Evolutionary conservation across 1,139 yeast species (phyloP).

Genomic region (Tardiomyces digboiensis): DNA sequence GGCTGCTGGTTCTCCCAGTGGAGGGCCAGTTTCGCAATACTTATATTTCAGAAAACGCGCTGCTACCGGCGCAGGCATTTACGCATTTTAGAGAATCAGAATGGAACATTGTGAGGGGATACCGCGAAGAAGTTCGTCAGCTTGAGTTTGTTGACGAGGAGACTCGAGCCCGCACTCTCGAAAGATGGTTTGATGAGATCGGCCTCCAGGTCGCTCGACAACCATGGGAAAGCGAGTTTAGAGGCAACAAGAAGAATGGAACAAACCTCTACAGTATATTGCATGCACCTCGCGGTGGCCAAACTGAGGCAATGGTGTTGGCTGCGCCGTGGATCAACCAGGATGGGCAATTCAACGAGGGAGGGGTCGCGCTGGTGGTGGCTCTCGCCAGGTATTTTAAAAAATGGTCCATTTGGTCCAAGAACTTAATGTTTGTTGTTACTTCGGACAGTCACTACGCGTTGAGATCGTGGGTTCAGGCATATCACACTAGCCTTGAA

Average conservation of each 20-base stretch:
- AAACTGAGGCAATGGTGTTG: conserved; percentile 90
- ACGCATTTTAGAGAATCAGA: conserved; percentile 91
- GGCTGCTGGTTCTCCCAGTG: conserved; percentile 65
- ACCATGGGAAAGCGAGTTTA: conserved; percentile 18
- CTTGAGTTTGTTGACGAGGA: conserved; percentile 25
- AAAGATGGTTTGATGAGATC: conserved; percentile 54
- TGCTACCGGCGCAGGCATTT: conserved; percentile 94
- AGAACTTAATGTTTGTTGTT: conserved; percentile 79
- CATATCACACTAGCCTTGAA: conserved; percentile 80
- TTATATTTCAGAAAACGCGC: conserved; percentile 90
- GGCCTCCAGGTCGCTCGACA: conserved; percentile 63
- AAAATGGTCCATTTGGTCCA: conserved; percentile 91
- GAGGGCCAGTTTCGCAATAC: conserved; percentile 78
- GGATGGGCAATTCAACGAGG: conserved; percentile 52
- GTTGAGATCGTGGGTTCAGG: conserved; percentile 85
- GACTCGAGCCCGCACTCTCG: conserved; percentile 36
- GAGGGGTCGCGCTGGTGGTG: conserved; percentile 68
- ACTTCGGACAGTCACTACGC: conserved; percentile 66
- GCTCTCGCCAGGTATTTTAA: conserved; percentile 73
- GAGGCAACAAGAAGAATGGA: conserved; percentile 25
- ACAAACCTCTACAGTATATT: conserved; percentile 70
- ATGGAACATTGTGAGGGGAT: conserved; percentile 89
- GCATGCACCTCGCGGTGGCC: conserved; percentile 94
- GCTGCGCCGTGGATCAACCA: conserved; percentile 79
- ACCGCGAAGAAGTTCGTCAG: conserved; percentile 48